phyloP scores from a whole-genome alignment of 768 basidiomycete species.

The Amanita subjunquillea region DNA sequence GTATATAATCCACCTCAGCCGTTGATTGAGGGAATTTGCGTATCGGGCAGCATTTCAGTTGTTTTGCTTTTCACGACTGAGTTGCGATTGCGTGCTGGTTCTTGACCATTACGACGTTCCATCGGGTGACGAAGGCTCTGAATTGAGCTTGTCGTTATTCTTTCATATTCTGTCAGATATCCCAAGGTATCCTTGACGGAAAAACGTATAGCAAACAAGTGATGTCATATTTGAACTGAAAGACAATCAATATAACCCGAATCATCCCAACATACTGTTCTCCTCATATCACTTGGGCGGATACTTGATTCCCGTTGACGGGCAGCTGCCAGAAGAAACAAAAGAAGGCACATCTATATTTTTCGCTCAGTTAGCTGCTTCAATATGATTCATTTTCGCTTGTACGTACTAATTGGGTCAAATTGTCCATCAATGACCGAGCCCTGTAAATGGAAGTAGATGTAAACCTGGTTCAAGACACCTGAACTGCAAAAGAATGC shows the following conservation, averaged over 20 bases:
- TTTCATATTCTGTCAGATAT: too few species aligned
- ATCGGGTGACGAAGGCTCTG: too few species aligned
- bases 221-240: too few species aligned
- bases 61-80: too few species aligned
- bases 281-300: not conserved
- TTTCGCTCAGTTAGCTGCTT: not conserved
- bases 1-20: too few species aligned
- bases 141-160: too few species aligned
- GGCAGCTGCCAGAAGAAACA: conserved; percentile 1
- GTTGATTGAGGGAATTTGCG: too few species aligned
- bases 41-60: too few species aligned
- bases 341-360: not conserved
- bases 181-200: not conserved
- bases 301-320: conserved; percentile 1
- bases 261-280: not conserved
- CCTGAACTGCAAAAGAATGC: conserved; percentile 1
- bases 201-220: not conserved
- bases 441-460: conserved; percentile 1
- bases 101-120: too few species aligned
- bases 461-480: not conserved
- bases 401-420: not conserved
- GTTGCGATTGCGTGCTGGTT: too few species aligned
- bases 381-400: not conserved
- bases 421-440: conserved; percentile 4
- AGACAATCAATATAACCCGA: not conserved